These are phyloP conservation scores for Isoetes taiwanensis DNA, from an alignment of 75 land plant species.

Conservation along the genomic window DNA sequence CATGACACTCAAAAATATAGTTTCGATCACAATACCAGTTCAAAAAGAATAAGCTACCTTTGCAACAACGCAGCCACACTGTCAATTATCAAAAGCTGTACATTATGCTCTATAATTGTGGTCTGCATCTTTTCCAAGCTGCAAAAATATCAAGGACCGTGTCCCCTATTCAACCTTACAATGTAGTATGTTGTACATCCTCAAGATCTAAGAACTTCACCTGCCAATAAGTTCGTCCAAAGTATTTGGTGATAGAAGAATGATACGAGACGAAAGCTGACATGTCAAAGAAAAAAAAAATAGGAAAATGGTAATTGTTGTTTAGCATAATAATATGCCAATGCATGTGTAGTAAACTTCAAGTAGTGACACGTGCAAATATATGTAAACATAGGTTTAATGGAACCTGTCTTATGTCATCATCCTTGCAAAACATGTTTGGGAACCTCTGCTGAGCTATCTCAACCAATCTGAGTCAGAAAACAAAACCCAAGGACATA, in stretches of 20 bases:
- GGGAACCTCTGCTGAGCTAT: conserved; percentile 60
- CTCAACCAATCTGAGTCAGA: conserved; percentile 48
- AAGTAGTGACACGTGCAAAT: not conserved
- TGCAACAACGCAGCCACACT: conserved; percentile 68
- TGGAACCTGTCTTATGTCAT: not conserved
- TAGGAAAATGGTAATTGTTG: too few relatives aligned
- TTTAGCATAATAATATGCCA: too few relatives aligned
- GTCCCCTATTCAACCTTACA: too few relatives aligned
- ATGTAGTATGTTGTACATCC: too few relatives aligned
- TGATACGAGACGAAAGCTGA: not conserved
- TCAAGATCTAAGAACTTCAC: too few relatives aligned
- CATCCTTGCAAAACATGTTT: conserved; percentile 27
- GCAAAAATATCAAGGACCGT: too few relatives aligned
- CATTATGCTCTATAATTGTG: conserved; percentile 33
- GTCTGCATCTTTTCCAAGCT: conserved; percentile 57
- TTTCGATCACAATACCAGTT: not conserved
- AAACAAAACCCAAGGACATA: not conserved
- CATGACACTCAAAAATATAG: not conserved
- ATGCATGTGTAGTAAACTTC: not conserved
- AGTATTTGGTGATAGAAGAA: too few relatives aligned
- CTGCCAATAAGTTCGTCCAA: too few relatives aligned
- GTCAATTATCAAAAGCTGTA: conserved; percentile 62
- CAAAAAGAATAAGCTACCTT: conserved; percentile 14
- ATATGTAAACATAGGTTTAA: not conserved
- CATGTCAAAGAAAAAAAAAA: not conserved